Evolutionary conservation across 306 rosid genomes (phyloP), one percentile per base, ranked within the genome.

Genomic region (Alnus glutinosa): DNA sequence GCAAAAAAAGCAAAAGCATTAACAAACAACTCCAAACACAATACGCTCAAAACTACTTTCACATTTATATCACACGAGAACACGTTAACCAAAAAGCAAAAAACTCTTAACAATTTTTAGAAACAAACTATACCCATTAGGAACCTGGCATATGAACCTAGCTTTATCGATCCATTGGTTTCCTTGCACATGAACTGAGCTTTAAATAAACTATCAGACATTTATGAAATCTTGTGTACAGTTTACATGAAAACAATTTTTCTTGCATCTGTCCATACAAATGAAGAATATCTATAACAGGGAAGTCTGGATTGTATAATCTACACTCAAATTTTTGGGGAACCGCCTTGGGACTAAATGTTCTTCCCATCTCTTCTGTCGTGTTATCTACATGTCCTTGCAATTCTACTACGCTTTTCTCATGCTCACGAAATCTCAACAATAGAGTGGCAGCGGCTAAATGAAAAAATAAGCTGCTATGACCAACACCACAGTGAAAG

Each of bases 401-500:
- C 71, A 23, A 69, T 81, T 39, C 68, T 55, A 39, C 28, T 48
- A 8, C 37, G 64, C 57, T 52, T 61, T 70, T 80, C 57, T 39
- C 66, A 10, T 52, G 74, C 52, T 37, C 34, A 49, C 39, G 69
- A 13, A 71, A 61, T 30, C 58, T 77, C 80, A 63, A 42, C 71
- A 74, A 44, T 37, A 79, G 71, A 44, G 67, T 67, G 75, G 49
- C 72, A 64, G 34, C 18, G 70, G 86, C 85, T 82, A 89, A 79
- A 86, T 79, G 13, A 89, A 80, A 83, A 70, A 58, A 87, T 78
- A 68, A 70, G 83, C 88, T 51, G 82, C 92, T 28, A 86, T 69
- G 71, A 86, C 51, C 77, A 92, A 67, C 34, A 51, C 86, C 8
- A 87, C 77, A 2, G 92, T 86, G 75, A 91, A 92, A 71, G 83